Evolutionary conservation across 306 rosid genomes (phyloP).

Genomic region (Mimosa pudica): DNA sequence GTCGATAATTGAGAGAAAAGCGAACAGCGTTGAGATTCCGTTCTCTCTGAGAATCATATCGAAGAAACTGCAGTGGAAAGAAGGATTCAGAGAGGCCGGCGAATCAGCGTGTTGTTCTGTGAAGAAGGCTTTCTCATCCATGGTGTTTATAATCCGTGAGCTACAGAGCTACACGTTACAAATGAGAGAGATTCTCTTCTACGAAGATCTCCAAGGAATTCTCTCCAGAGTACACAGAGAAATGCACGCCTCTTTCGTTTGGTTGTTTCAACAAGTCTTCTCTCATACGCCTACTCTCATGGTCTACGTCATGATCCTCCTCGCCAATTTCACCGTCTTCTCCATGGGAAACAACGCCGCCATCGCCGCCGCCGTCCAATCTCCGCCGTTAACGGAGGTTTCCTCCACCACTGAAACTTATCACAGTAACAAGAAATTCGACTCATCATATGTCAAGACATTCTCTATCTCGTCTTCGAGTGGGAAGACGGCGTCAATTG

Average conservation of each 20-base stretch:
- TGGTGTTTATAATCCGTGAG: conserved; percentile 91
- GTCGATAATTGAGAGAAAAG: conserved; percentile 71
- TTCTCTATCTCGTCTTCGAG: conserved; percentile 52
- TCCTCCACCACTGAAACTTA: conserved; percentile 27
- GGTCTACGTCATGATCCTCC: conserved; percentile 85
- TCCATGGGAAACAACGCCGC: conserved; percentile 76
- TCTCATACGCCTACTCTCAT: conserved; percentile 90
- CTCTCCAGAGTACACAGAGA: conserved; percentile 74
- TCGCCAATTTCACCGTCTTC: conserved; percentile 82
- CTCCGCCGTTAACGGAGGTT: conserved; percentile 31
- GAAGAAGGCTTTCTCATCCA: conserved; percentile 78
- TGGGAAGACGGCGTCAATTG: conserved; percentile 66
- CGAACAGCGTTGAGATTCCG: conserved; percentile 86
- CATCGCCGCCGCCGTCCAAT: conserved; percentile 59
- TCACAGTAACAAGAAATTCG: conserved; percentile 39
- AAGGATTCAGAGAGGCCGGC: conserved; percentile 66
- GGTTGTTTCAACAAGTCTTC: conserved; percentile 91
- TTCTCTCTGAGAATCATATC: conserved; percentile 77
- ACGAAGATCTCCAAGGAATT: conserved; percentile 76
- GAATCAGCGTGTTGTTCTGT: conserved; percentile 76
- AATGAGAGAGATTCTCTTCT: conserved; percentile 70
- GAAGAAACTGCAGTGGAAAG: conserved; percentile 74
- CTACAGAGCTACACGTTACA: conserved; percentile 77
- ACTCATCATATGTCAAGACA: conserved; percentile 56
- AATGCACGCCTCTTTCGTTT: conserved; percentile 91